These are phyloP conservation scores for Hypoxylon fuscum DNA, from an alignment of 495 filamentous ascomycete genomes.

Conservation along the genomic window DNA sequence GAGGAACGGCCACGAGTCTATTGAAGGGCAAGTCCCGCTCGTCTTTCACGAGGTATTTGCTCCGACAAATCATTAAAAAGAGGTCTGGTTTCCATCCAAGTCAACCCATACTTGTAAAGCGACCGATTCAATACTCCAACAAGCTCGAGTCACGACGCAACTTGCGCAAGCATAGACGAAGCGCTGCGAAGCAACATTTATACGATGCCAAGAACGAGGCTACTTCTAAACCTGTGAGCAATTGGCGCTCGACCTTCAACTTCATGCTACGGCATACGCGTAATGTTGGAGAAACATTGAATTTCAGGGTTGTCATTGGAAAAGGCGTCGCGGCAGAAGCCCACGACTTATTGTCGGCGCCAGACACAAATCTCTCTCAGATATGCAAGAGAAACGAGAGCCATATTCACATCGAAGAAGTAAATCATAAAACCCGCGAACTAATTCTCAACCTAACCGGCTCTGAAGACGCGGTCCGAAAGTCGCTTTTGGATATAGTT, in stretches of 20 bases:
- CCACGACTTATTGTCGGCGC: conserved; percentile 20
- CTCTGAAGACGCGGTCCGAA: conserved; percentile 28
- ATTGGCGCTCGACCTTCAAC: conserved; percentile 24
- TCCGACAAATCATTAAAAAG: conserved; percentile 9
- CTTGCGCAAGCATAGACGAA: conserved; percentile 25
- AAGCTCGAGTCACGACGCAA: conserved; percentile 10
- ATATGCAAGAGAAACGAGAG: conserved; percentile 35
- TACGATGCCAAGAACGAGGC: conserved; percentile 3
- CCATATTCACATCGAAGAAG: conserved; percentile 30
- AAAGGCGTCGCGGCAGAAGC: conserved; percentile 28
- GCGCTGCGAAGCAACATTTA: conserved; percentile 22
- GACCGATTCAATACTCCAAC: conserved; percentile 6
- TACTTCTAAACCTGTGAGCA: not conserved
- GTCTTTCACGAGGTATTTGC: not conserved
- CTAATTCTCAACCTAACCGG: conserved; percentile 36
- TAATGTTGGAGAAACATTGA: conserved; percentile 25
- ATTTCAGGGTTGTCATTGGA: conserved; percentile 38
- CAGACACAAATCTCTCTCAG: conserved; percentile 35
- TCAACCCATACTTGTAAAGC: conserved; percentile 15
- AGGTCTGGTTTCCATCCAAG: conserved; percentile 2
- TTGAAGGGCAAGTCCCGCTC: not conserved
- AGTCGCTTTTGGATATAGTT: conserved; percentile 35
- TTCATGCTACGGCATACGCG: conserved; percentile 38
- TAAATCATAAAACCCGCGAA: not conserved
- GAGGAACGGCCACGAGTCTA: not conserved